phyloP scores from a whole-genome alignment of 495 filamentous ascomycete genomes.

The Monascus purpureus region DNA sequence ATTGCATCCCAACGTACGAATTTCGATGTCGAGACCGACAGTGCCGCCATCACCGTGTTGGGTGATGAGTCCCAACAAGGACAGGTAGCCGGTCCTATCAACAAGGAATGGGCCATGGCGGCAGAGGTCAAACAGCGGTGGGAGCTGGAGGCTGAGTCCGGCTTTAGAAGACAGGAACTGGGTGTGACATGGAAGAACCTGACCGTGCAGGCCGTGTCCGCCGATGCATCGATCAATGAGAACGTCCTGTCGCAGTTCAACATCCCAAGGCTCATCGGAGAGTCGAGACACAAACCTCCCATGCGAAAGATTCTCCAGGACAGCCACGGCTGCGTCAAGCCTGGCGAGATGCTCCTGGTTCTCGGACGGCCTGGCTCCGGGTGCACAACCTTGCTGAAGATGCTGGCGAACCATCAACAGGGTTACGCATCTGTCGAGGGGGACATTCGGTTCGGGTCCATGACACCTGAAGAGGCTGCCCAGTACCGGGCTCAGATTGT shows the following conservation, averaged over 20 bases:
- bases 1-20: too few relatives aligned
- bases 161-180: slow-evolving; percentile 32
- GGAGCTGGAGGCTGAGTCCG: slow-evolving; percentile 30
- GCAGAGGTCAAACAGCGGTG: slow-evolving; percentile 28
- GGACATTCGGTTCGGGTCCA: slow-evolving; percentile 45
- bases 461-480: slow-evolving; percentile 38
- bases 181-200: slow-evolving; percentile 44
- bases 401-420: slow-evolving; percentile 46
- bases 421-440: slow-evolving; percentile 40
- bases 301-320: slow-evolving; percentile 24
- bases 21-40: slow-evolving; percentile 17
- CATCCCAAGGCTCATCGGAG: slow-evolving; percentile 25
- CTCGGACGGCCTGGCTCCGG: slow-evolving; percentile 47
- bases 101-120: slow-evolving; percentile 32
- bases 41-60: slow-evolving; percentile 14
- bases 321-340: slow-evolving; percentile 16
- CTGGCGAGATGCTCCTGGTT: slow-evolving; percentile 30
- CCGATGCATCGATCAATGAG: slow-evolving; percentile 34
- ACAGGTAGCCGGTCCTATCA: slow-evolving; percentile 3
- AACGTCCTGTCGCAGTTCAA: slow-evolving; percentile 44
- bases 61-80: slow-evolving; percentile 11
- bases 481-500: slow-evolving; percentile 59
- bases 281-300: slow-evolving; percentile 22
- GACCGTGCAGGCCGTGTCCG: slow-evolving; percentile 25
- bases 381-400: slow-evolving; percentile 51